Percentiles rank a stretch among this genome's conserved stretches.
Conservation (phyloP, 192 early-diverging fungal species). For the Coemansia furcata region DNA sequence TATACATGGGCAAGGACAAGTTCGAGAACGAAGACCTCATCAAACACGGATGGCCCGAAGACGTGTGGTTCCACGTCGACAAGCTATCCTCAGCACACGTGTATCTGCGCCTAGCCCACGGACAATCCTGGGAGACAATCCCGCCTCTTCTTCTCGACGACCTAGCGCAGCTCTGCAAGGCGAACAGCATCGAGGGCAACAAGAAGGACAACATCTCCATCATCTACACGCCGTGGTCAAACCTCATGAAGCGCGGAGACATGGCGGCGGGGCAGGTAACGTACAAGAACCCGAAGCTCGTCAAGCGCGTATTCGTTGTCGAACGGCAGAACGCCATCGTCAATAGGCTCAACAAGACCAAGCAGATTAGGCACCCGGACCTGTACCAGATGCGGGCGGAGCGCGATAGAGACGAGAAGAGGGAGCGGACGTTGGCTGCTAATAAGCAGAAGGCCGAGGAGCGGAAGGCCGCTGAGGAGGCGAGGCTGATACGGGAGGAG, state of each 20-base stretch:
- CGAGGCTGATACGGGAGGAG: conserved; percentile 35
- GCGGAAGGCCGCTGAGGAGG: conserved; percentile 32
- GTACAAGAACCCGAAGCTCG: conserved; percentile 75
- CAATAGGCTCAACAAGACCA: conserved; percentile 95
- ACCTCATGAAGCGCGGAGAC: conserved; percentile 85
- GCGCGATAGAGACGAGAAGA: conserved; percentile 46
- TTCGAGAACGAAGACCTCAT: conserved; percentile 97
- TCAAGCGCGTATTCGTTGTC: conserved; percentile 79
- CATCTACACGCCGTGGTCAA: conserved; percentile 90
- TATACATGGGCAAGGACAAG: conserved; percentile 99
- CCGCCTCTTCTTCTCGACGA: conserved; percentile 73
- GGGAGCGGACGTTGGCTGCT: conserved; percentile 22
- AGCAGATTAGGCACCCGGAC: conserved; percentile 73
- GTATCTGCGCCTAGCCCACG: conserved; percentile 75
- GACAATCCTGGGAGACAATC: conserved; percentile 80
- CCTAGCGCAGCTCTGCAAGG: conserved; percentile 92
- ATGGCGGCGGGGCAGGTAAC: conserved; percentile 98
- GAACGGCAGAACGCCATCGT: conserved; percentile 79
- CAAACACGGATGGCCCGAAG: conserved; percentile 91
- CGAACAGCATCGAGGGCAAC: conserved; percentile 96
- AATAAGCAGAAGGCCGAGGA: conserved; percentile 48
- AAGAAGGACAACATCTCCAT: conserved; percentile 90
- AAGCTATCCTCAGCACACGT: conserved; percentile 98
- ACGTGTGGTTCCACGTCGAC: conserved; percentile 96
- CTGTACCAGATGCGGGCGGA: conserved; percentile 70